These are phyloP conservation scores for Nakaseomyces kungkrabaensis DNA, from an alignment of 1,139 yeast genomes.

Conservation along the genomic window DNA sequence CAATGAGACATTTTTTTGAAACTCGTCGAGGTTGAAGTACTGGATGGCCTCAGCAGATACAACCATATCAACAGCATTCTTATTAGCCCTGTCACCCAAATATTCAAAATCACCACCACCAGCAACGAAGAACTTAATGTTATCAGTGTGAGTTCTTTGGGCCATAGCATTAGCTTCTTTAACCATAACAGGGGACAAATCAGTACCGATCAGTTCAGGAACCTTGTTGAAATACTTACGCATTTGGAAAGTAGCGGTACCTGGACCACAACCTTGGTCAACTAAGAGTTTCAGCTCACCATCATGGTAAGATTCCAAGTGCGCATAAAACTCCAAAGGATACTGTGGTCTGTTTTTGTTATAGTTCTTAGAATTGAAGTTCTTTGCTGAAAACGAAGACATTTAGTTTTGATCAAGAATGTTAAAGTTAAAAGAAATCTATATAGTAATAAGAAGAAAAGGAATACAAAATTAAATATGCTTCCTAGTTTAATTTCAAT, in stretches of 20 bases:
- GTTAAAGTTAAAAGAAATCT: background rate
- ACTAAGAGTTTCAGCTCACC: constrained; percentile 34
- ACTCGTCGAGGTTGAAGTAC: constrained; percentile 55
- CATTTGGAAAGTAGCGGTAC: constrained; percentile 56
- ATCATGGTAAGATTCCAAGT: constrained; percentile 34
- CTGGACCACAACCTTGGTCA: constrained; percentile 80
- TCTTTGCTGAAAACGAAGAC: constrained; percentile 54
- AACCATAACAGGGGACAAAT: constrained; percentile 56
- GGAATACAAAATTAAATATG: too few relatives aligned
- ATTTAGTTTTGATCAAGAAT: constrained; percentile 26
- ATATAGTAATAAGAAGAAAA: background rate
- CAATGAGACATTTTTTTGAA: constrained; percentile 41
- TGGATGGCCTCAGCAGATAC: constrained; percentile 73
- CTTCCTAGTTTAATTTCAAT: too few relatives aligned
- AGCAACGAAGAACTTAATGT: constrained; percentile 14
- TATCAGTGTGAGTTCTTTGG: constrained; percentile 17
- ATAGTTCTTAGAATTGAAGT: constrained; percentile 52
- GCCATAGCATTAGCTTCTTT: constrained; percentile 32
- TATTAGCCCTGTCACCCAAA: constrained; percentile 8
- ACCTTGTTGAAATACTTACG: constrained; percentile 32
- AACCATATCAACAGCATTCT: constrained; percentile 44
- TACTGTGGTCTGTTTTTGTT: constrained; percentile 56
- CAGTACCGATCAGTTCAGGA: constrained; percentile 49
- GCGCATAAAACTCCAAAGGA: constrained; percentile 44
- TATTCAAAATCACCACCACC: constrained; percentile 1